Percentiles rank a stretch among this genome's conserved stretches.
phyloP scores from a whole-genome alignment of 2,329 filamentous ascomycete species.

The Daldinia sp. region DNA sequence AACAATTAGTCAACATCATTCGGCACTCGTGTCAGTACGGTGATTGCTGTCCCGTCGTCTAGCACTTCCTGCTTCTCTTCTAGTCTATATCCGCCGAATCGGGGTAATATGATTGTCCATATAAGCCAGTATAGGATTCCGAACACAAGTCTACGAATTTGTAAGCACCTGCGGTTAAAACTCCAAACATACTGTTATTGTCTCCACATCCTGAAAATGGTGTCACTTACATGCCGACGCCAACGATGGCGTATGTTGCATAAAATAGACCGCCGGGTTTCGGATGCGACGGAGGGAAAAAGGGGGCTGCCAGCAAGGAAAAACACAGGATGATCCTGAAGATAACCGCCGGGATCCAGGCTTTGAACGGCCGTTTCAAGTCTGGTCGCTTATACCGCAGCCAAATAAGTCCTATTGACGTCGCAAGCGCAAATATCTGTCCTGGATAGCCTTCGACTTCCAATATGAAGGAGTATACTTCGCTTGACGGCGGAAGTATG shows the following conservation, averaged over 20 bases:
- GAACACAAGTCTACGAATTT: conserved; percentile 60
- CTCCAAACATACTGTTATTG: not conserved
- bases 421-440: conserved; percentile 66
- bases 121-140: conserved; percentile 73
- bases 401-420: conserved; percentile 66
- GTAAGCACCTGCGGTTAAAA: conserved; percentile 30
- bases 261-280: conserved; percentile 59
- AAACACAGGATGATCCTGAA: conserved; percentile 63
- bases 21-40: conserved; percentile 57
- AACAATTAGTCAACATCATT: conserved; percentile 4
- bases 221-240: conserved; percentile 59
- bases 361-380: conserved; percentile 69
- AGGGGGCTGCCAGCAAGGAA: conserved; percentile 66
- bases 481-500: conserved; percentile 66
- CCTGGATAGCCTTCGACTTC: conserved; percentile 75
- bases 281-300: conserved; percentile 64
- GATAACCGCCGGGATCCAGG: conserved; percentile 67
- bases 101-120: conserved; percentile 69
- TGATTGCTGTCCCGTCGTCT: conserved; percentile 73
- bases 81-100: conserved; percentile 65
- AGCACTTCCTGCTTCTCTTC: conserved; percentile 69
- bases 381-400: conserved; percentile 67
- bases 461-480: conserved; percentile 76
- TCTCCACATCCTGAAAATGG: not conserved
- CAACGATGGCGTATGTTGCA: conserved; percentile 63